phyloP scores from a whole-genome alignment of 768 basidiomycete species.

The Pisolithus orientalis region DNA sequence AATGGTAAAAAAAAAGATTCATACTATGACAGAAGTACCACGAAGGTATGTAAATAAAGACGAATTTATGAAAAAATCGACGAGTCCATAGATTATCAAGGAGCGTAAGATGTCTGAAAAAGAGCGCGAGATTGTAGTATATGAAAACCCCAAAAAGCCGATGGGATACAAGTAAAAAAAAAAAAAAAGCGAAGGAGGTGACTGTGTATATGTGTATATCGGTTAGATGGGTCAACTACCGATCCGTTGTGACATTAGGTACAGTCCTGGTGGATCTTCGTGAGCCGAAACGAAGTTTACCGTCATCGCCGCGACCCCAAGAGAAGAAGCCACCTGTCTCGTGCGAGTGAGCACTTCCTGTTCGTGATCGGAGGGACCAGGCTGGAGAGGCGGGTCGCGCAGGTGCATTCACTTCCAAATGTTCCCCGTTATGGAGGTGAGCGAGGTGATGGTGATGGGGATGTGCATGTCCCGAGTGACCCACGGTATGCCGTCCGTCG shows the following conservation, averaged over 20 bases:
- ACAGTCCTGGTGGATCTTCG: slow-evolving; percentile 46
- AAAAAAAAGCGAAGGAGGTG: neutral
- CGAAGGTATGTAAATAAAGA: slow-evolving; percentile 10
- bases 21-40: slow-evolving; percentile 10
- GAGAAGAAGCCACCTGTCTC: slow-evolving; percentile 67
- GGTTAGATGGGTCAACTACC: slow-evolving; percentile 11
- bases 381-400: slow-evolving; percentile 70
- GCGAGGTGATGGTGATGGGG: slow-evolving; percentile 52
- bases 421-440: slow-evolving; percentile 39
- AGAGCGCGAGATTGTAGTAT: slow-evolving; percentile 10
- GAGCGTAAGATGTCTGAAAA: slow-evolving; percentile 23
- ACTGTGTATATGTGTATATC: neutral
- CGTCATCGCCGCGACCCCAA: slow-evolving; percentile 55
- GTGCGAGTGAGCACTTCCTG: slow-evolving; percentile 67
- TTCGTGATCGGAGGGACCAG: slow-evolving; percentile 80
- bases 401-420: slow-evolving; percentile 43
- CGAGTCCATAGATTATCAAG: slow-evolving; percentile 26
- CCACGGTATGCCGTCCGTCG: slow-evolving; percentile 82
- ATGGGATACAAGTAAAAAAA: slow-evolving; percentile 4
- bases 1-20: neutral
- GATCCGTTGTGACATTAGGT: slow-evolving; percentile 20
- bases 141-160: neutral
- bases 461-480: slow-evolving; percentile 47
- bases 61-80: slow-evolving; percentile 8
- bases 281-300: slow-evolving; percentile 72